Evolutionary conservation across 306 rosid genomes (phyloP), one percentile per base, ranked within the genome.

Genomic region (Inga oerstediana): DNA sequence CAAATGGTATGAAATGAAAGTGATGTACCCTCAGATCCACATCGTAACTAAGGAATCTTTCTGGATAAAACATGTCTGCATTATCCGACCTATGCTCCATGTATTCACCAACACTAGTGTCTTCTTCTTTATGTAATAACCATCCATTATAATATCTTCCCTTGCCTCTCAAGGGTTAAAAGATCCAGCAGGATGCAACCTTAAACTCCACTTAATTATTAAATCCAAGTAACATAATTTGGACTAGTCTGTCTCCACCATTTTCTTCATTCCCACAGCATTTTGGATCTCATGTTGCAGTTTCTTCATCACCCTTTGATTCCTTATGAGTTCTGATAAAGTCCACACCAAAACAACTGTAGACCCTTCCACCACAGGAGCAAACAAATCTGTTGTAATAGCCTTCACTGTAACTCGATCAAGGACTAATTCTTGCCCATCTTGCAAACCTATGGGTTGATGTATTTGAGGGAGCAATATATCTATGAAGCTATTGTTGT

Each of bases 1-100:
- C 89, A 34, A 86, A 83, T 45, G 84, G 84, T 7, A 82, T n/a
- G 3, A 86, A 71, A 35, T 86, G 20, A 6, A 46, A 82, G 24
- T 82, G 74, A 3, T 49, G 51, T 34, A 85, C 85, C 8, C 20
- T 5, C 0, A 85, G 4, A 17, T 85, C 83, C 6, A 78, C 20
- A 0, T 78, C 37, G 35, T 14, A 45, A 13, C 74, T 3, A 3
- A 66, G 20, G 7, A 85, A 79, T n/a, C 85, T 81, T 44, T 85
- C 81, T 0, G 78, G 83, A n/a, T 72, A 79, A 39, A 86, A 82
- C 14, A 41, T 19, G 6, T 82, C 66, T 2, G 41, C 66, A 59
- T 86, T 61, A 7, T 67, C 15, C 0, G 85, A 15, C 86, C 84
- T 19, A 85, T 66, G 2, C 75, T 20, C 88, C 86, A 86, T 13